Conservation (phyloP, 176 grass and related monocot genomes). For the Carex kokanica region DNA sequence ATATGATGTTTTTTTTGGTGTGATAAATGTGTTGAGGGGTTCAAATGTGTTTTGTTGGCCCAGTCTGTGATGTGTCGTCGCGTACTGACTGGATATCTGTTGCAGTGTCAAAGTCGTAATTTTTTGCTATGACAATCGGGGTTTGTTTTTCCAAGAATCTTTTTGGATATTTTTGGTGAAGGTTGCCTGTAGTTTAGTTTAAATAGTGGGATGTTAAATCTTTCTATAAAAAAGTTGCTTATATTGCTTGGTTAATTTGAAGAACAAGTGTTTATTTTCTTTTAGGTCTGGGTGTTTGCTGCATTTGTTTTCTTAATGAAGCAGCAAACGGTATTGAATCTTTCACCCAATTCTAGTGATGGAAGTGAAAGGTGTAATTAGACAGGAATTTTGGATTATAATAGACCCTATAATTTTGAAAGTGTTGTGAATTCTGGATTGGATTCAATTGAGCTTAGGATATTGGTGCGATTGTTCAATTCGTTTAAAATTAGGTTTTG, state of each 20-base stretch:
- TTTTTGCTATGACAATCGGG: not conserved
- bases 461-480: not conserved
- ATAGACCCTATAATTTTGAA: not conserved
- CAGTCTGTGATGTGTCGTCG: not conserved
- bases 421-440: not conserved
- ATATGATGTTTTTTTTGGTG: not conserved
- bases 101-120: not conserved
- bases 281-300: not conserved
- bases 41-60: constrained; percentile 9
- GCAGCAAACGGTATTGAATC: not conserved
- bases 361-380: not conserved
- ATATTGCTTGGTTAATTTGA: not conserved
- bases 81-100: not conserved
- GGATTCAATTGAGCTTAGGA: not conserved
- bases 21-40: not conserved
- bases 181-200: not conserved
- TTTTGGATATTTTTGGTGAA: constrained; percentile 17
- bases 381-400: not conserved
- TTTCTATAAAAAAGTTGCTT: not conserved
- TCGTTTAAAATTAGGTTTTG: not conserved
- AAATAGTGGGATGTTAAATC: not conserved
- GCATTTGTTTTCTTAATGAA: not conserved
- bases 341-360: not conserved
- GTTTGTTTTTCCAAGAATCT: not conserved
- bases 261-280: not conserved